Conservation (phyloP, 345 rosid genomes). For the Corymbia maculata region DNA sequence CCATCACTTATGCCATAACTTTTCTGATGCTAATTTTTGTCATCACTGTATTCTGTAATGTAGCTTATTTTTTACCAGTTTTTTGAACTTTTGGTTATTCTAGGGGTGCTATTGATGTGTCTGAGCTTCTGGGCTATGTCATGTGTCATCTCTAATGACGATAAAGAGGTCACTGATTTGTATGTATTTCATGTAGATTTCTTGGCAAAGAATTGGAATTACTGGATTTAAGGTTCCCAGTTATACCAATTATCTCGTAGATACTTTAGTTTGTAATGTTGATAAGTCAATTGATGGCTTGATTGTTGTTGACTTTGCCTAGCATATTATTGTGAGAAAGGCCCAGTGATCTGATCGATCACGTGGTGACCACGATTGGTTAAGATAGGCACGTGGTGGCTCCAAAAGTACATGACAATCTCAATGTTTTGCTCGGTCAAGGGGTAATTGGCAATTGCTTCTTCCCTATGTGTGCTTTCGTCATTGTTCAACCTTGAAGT, state of each 20-base stretch:
- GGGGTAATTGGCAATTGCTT: not conserved
- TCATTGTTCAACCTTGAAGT: no score
- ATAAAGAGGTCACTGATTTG: not conserved
- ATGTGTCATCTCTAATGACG: not conserved
- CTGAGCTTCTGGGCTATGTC: rapidly evolving
- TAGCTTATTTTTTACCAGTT: not conserved
- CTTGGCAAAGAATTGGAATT: not conserved
- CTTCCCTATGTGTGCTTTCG: not conserved
- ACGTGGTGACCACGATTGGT: not conserved
- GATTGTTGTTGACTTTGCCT: not conserved
- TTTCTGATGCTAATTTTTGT: not conserved
- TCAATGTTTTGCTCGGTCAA: not conserved
- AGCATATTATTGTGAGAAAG: not conserved
- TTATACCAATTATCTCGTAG: rapidly evolving
- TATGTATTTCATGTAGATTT: not conserved
- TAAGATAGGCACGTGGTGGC: not conserved
- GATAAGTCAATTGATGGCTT: no score
- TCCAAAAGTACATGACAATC: not conserved
- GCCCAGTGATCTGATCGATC: not conserved
- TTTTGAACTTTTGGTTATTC: not conserved
- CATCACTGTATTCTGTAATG: not conserved
- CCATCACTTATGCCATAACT: not conserved
- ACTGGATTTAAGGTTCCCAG: not conserved
- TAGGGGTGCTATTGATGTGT: not conserved
- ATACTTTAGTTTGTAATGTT: not conserved